Evolutionary conservation across 768 basidiomycete species (phyloP), one percentile per base, ranked within the genome.

Genomic region (Psilocybe cubensis): DNA sequence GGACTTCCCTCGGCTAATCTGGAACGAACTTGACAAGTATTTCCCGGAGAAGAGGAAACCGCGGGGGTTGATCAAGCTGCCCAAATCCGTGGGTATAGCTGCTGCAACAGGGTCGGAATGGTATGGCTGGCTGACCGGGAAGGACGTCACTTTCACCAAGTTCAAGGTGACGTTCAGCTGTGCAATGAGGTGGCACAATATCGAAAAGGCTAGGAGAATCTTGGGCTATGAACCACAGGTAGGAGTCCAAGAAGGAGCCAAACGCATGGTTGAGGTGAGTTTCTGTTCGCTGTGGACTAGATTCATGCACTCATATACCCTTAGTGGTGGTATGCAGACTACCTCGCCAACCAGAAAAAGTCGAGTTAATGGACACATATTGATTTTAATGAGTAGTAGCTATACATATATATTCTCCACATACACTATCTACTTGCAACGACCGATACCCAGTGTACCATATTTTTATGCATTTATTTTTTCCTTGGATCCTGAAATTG

Each of bases 211-310:
- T 9, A 79, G 95, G 63, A 76, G 94, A 57, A 83, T 98, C 58
- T 77, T 99, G 40, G 96, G 94, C 1, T 99, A 99, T 72, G 94
- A 95, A 70, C 97, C 97, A 0, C 75, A 92, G 56, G 86, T 96
- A 5, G 90, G 94, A 2, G 63, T 98, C 11, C 87, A 93, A 64
- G 96, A 98, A 61, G 97, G 95, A 24, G 81, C 97, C 48, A 82
- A 83, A 74, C 79, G 79, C 61, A 91, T 87, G 72, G 83, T 94
- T 3, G 87, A 89, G 71, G 91, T 91, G 63, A 56, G 88, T 74
- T 17, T 11, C 27, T 53, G 28, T 38, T 18, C 24, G 20, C 7
- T 20, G n/a, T 31, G n/a, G n/a, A n/a, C 24, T 35, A 18, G n/a
- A 10, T 12, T 12, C 35, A 51, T 31, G 50, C 41, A n/a, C 25